Evolutionary conservation across 768 basidiomycete species (phyloP).

Genomic region (Russula olivacea): DNA sequence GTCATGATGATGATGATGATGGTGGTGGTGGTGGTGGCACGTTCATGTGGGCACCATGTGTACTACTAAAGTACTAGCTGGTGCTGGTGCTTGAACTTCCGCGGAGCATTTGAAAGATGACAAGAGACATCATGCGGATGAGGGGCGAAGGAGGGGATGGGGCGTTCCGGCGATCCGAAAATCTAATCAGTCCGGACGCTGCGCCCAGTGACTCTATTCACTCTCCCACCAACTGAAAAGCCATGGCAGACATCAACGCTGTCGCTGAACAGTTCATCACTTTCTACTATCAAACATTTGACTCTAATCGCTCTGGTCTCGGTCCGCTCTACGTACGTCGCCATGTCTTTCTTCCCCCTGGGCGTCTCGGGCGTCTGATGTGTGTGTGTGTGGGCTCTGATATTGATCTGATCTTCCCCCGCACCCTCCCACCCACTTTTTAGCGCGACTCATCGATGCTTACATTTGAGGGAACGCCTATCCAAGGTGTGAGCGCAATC

Average conservation of each 20-base stretch:
- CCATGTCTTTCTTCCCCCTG: too few relatives aligned
- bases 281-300: conserved; percentile 82
- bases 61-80: too few relatives aligned
- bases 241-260: conserved; percentile 65
- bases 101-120: too few relatives aligned
- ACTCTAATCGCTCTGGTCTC: conserved; percentile 52
- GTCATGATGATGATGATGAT: too few relatives aligned
- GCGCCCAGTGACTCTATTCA: neutral
- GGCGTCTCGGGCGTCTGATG: too few relatives aligned
- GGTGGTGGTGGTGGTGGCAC: too few relatives aligned
- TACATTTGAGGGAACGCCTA: conserved; percentile 62
- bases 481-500: conserved; percentile 53
- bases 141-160: too few relatives aligned
- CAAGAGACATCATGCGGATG: too few relatives aligned
- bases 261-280: conserved; percentile 75
- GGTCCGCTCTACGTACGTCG: conserved; percentile 69
- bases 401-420: neutral
- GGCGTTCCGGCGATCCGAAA: neutral
- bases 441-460: conserved; percentile 83
- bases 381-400: neutral
- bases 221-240: conserved; percentile 8
- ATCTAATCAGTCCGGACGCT: conserved; percentile 20
- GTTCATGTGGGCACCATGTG: too few relatives aligned
- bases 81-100: too few relatives aligned
- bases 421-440: conserved; percentile 14